These are phyloP conservation scores for Tetrapisispora taiwanensis DNA, from an alignment of 805 yeast genomes.

Conservation along the genomic window DNA sequence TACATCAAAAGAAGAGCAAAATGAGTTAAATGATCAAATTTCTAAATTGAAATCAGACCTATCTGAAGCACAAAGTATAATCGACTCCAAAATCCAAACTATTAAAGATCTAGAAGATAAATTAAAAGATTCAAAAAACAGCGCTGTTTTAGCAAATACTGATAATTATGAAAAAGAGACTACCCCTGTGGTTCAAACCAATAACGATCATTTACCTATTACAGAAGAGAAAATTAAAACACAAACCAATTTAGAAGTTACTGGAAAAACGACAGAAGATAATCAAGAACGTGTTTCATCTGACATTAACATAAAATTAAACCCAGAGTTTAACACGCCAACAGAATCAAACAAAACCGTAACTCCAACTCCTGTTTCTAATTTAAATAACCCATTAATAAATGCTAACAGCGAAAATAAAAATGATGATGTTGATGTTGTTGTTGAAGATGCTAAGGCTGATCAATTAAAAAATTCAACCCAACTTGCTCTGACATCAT, in stretches of 20 bases:
- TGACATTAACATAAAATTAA: too few relatives aligned
- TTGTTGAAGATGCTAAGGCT: too few relatives aligned
- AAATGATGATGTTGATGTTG: not conserved
- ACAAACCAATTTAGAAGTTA: too few relatives aligned
- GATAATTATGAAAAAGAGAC: not conserved
- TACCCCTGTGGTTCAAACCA: too few relatives aligned
- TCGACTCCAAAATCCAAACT: conserved; percentile 10
- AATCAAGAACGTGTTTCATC: too few relatives aligned
- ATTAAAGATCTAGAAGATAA: not conserved
- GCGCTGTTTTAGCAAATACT: not conserved
- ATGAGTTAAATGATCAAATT: conserved; percentile 32
- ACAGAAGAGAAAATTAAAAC: too few relatives aligned
- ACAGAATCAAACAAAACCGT: not conserved
- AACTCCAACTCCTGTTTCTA: too few relatives aligned
- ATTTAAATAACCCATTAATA: too few relatives aligned
- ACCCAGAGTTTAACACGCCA: too few relatives aligned
- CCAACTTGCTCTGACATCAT: conserved; percentile 7
- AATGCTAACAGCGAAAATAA: not conserved
- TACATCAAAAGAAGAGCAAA: conserved; percentile 26
- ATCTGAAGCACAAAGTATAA: conserved; percentile 25
- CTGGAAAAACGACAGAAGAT: too few relatives aligned
- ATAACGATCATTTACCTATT: too few relatives aligned
- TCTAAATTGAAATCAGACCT: conserved; percentile 27
- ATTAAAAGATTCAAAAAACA: not conserved
- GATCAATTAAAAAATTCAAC: conserved; percentile 2